Base-by-base conservation (phyloP, 345 rosid species). In the Passiflora organensis region DNA sequence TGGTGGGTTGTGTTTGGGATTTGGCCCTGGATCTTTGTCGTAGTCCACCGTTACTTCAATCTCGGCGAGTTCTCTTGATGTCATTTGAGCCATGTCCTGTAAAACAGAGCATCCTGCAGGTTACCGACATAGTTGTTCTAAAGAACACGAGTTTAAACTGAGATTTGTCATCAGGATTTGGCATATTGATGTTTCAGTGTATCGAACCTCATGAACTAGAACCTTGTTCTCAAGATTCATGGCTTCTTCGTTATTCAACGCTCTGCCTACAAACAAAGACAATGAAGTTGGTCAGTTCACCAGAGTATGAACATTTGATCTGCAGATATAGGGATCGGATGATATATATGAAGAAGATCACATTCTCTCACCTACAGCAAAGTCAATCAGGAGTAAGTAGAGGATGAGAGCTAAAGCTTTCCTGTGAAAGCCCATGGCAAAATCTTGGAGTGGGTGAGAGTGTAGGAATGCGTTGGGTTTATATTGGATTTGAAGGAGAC, bases 291-390 rank as follows among this genome's bases (percentile, higher is more conserved):
- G 20, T 43, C 14, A 50, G 2, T 24, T 18, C 1, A 20, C 20
- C 22, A 16, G 8, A 1, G 16, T 12, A 18, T 15, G 16, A n/a
- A 13, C 17, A 51, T 8, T 39, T 14, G 53, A 1, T 15, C 10
- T 5, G 23, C 10, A 37, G n/a, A n/a, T n/a, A n/a, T n/a, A n/a
- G n/a, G 23, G 21, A 20, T 32, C n/a, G 37, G 12, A 11, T 19
- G 5, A 2, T 15, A 32, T 5, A 16, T 18, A 36, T 6, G 39
- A n/a, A 21, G 43, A 53, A 10, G n/a, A n/a, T n/a, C n/a, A n/a
- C n/a, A n/a, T n/a, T 14, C 3, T 43, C 59, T 62, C 32, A 75
- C 82, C 73, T 49, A 13, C 13, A 23, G 62, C 54, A 1, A 62
- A 60, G 42, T 53, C 48, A 6, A 55, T 18, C 46, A 28, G 52